These are phyloP conservation scores for Athelia psychrophila DNA, from an alignment of 1,284 basidiomycete species.

Conservation along the genomic window DNA sequence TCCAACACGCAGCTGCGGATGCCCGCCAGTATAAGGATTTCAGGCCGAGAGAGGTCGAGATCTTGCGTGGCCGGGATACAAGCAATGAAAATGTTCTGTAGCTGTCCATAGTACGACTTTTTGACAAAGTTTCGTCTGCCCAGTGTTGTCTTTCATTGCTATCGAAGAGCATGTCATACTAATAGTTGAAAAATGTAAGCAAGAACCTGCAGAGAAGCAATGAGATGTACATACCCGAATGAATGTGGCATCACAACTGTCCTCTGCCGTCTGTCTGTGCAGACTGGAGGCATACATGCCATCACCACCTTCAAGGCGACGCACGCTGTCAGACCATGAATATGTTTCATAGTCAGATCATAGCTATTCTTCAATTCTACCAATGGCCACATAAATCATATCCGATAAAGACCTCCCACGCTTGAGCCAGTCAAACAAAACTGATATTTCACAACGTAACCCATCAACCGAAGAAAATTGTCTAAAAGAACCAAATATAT, in stretches of 20 bases:
- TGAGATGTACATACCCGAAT: neutral
- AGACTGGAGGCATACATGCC: neutral
- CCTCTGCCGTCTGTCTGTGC: neutral
- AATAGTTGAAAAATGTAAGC: neutral
- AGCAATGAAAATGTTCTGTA: constrained; percentile 5
- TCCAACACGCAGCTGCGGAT: neutral
- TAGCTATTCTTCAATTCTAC: no score
- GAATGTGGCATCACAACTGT: neutral
- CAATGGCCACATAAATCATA: no score
- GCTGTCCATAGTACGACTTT: constrained; percentile 14
- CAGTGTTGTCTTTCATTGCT: constrained; percentile 9
- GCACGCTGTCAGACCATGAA: no score
- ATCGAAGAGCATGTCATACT: constrained; percentile 27
- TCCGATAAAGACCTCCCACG: no score
- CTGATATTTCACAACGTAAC: no score
- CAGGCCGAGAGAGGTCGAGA: neutral
- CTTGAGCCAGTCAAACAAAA: no score
- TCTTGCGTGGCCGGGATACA: neutral
- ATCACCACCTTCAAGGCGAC: neutral
- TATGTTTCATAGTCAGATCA: no score
- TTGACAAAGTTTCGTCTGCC: constrained; percentile 4
- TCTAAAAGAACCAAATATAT: no score
- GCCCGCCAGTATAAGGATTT: constrained; percentile 5
- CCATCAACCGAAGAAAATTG: no score
- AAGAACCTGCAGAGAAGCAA: neutral